Conservation (phyloP, 1,284 basidiomycete genomes). For the Athelia psychrophila region DNA sequence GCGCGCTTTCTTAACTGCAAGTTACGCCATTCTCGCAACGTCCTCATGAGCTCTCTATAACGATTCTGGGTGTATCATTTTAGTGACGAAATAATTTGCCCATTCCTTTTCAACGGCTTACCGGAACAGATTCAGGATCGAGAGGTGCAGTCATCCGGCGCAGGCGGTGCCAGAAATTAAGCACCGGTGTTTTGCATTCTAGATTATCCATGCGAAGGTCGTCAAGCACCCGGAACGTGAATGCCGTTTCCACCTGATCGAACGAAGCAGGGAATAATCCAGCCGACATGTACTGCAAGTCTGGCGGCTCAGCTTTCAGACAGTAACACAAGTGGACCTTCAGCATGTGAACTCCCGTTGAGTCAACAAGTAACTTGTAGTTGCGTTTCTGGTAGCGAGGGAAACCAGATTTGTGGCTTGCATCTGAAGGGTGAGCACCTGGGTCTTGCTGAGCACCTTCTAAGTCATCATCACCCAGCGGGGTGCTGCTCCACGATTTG, state of each 20-base stretch:
- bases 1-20: background rate
- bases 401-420: background rate
- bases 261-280: constrained; percentile 1
- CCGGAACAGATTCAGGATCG: constrained; percentile 7
- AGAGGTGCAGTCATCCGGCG: constrained; percentile 1
- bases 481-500: background rate
- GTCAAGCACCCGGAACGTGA: constrained; percentile 8
- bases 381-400: background rate
- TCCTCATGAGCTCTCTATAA: constrained; percentile 7
- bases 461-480: background rate
- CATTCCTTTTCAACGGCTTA: background rate
- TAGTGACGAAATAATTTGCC: background rate
- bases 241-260: constrained; percentile 5
- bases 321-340: background rate
- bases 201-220: constrained; percentile 6
- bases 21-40: constrained; percentile 7
- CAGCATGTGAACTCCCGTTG: constrained; percentile 6
- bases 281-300: constrained; percentile 5
- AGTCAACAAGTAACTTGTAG: constrained; percentile 5
- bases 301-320: background rate
- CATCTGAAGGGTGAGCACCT: background rate
- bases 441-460: background rate
- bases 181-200: constrained; percentile 5
- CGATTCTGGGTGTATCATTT: constrained; percentile 3
- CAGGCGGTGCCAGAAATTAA: constrained; percentile 8